Base-by-base conservation (phyloP, 306 rosid species). In the Prunus davidiana region DNA sequence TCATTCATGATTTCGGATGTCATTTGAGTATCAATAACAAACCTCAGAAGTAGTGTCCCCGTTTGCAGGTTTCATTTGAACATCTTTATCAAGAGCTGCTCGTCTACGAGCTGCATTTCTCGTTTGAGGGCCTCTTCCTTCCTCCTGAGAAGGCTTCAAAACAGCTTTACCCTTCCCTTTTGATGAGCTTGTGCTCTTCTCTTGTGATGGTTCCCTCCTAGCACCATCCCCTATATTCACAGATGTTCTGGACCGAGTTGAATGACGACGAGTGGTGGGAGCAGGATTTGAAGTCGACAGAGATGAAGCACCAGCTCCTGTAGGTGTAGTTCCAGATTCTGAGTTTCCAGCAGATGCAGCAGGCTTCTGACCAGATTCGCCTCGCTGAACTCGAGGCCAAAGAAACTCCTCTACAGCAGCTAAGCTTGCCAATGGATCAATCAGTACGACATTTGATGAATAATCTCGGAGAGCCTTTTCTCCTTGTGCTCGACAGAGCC, bases 1-100 rank as follows among this genome's bases (percentile, higher is more conserved):
- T 6, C 41, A 34, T 50, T 72, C 14, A 38, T 46, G 18, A 27
- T 67, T 57, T 6, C 2, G 15, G 49, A 49, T 16, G 16, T 24
- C 46, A 43, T 3, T 65, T 51, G 3, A 11, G 61, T 22, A 50
- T 72, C 67, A 11, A 22, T n/a, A 54, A 75, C 84, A 80, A 82
- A 96, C 99, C 99, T 96, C 99, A 70, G 99, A 96, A 45, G 98
- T 92, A 71, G 98, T 91, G 84, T 96, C 98, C 79, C 93, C 98
- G 67, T 82, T 84, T 56, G 77, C 85, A 73, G 92, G 89, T 76
- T 96, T 92, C 86, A 82, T 73, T 71, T 84, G 93, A 67, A 91
- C 84, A 76, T 96, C 99, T 86, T 96, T 92, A 86, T 91, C 92
- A 56, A 90, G 78, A 71, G 90, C 92, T 79, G 93, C 97, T 76